Percentiles rank a stretch among this genome's conserved stretches.
phyloP scores from a whole-genome alignment of 179 eudicot genomes.

The Carnegiea gigantea region DNA sequence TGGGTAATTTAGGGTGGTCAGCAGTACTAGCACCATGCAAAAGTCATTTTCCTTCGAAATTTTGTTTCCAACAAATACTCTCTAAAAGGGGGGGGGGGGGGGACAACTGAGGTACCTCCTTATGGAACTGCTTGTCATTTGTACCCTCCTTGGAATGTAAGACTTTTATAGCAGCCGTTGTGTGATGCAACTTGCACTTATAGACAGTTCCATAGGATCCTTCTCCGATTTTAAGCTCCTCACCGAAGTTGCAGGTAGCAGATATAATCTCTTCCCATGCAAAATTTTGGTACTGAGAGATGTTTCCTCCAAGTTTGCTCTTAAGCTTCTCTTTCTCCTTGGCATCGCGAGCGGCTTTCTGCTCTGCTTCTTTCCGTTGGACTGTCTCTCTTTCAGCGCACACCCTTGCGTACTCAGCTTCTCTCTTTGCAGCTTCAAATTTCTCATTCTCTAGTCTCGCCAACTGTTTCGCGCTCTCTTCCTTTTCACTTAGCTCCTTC shows the following conservation, averaged over 20 bases:
- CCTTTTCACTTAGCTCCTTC: slow-evolving; percentile 49
- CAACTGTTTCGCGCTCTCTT: slow-evolving; percentile 60
- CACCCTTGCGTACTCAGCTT: slow-evolving; percentile 51
- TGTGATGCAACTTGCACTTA: slow-evolving; percentile 78
- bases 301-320: slow-evolving; percentile 41
- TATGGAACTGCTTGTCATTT: slow-evolving; percentile 62
- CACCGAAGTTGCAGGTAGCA: slow-evolving; percentile 65
- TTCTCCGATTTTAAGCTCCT: slow-evolving; percentile 66
- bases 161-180: slow-evolving; percentile 77
- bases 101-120: slow-evolving; percentile 50
- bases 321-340: slow-evolving; percentile 70
- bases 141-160: slow-evolving; percentile 64
- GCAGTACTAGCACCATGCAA: neutral
- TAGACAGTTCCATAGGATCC: slow-evolving; percentile 87
- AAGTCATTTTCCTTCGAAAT: no score
- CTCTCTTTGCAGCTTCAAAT: slow-evolving; percentile 61
- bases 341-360: slow-evolving; percentile 51
- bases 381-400: slow-evolving; percentile 59
- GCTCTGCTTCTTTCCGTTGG: slow-evolving; percentile 70
- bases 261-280: slow-evolving; percentile 76
- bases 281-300: slow-evolving; percentile 55
- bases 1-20: neutral
- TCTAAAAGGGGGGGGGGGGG: neutral
- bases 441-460: slow-evolving; percentile 60
- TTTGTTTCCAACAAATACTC: neutral